These are phyloP conservation scores for Cryptomeria japonica DNA, from an alignment of 75 land plant species.

Conservation along the genomic window DNA sequence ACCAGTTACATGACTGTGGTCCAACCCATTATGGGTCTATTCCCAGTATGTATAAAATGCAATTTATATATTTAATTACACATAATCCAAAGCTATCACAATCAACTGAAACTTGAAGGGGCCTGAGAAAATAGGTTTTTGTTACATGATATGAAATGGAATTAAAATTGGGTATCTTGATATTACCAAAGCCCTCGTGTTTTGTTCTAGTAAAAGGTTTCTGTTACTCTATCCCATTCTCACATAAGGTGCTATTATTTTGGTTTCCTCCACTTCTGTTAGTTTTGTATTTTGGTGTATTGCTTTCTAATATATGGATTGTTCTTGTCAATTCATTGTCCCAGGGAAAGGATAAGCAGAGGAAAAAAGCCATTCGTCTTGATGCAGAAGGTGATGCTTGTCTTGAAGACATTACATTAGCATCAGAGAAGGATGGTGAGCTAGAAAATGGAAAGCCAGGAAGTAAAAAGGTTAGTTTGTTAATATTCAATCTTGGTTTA, in stretches of 20 bases:
- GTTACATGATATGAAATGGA: neutral
- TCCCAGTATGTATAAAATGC: no score
- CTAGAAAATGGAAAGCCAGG: slow-evolving; percentile 36
- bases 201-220: neutral
- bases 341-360: slow-evolving; percentile 81
- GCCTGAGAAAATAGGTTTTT: no score
- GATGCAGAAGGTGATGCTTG: slow-evolving; percentile 90
- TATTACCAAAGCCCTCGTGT: neutral
- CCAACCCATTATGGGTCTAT: no score
- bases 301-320: neutral
- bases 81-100: no score
- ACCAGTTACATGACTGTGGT: no score
- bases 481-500: neutral
- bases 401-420: slow-evolving; percentile 60
- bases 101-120: no score
- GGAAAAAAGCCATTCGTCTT: slow-evolving; percentile 72
- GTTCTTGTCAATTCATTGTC: neutral
- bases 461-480: slow-evolving; percentile 51
- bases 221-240: neutral
- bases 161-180: neutral
- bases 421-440: slow-evolving; percentile 25
- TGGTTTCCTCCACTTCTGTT: neutral
- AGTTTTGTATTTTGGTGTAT: neutral
- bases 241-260: neutral
- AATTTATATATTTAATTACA: no score